phyloP scores from a whole-genome alignment of 164 flowering plant species.

The Brasenia schreberi region DNA sequence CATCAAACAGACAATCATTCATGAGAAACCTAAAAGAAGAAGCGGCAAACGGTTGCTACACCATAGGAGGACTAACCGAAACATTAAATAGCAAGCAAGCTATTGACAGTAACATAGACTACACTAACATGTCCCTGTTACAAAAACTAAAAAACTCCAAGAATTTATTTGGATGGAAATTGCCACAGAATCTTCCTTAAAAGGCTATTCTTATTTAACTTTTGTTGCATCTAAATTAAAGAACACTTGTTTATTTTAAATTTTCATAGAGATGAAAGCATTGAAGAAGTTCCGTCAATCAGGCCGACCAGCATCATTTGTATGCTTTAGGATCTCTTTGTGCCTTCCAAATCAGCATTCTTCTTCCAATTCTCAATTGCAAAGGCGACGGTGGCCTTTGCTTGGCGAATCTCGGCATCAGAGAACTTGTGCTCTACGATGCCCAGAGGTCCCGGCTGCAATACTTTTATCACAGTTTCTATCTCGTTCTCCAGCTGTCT shows the following conservation, averaged over 20 bases:
- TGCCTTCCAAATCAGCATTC: constrained; percentile 34
- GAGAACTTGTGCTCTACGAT: constrained; percentile 83
- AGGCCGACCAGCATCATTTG: neutral
- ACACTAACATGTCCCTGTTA: neutral
- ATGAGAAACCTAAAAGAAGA: neutral
- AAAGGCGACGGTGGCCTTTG: constrained; percentile 37
- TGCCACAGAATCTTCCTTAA: neutral
- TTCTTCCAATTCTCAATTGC: constrained; percentile 67
- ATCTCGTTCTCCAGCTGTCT: constrained; percentile 83
- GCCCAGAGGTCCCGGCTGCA: constrained; percentile 93
- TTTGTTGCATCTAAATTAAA: neutral
- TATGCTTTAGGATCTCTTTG: neutral
- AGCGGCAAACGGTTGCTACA: neutral
- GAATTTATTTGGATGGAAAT: neutral
- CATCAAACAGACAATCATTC: neutral
- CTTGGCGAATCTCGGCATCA: constrained; percentile 49
- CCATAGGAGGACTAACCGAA: neutral
- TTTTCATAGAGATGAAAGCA: neutral
- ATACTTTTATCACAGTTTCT: constrained; percentile 73
- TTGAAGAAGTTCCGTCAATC: neutral
- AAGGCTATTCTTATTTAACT: neutral
- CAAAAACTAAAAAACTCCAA: neutral
- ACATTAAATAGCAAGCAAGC: neutral
- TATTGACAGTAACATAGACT: neutral
- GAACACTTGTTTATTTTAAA: too few species aligned